These are phyloP conservation scores for Colletotrichum sp. DNA, from an alignment of 2,329 filamentous ascomycete genomes.

Conservation along the genomic window DNA sequence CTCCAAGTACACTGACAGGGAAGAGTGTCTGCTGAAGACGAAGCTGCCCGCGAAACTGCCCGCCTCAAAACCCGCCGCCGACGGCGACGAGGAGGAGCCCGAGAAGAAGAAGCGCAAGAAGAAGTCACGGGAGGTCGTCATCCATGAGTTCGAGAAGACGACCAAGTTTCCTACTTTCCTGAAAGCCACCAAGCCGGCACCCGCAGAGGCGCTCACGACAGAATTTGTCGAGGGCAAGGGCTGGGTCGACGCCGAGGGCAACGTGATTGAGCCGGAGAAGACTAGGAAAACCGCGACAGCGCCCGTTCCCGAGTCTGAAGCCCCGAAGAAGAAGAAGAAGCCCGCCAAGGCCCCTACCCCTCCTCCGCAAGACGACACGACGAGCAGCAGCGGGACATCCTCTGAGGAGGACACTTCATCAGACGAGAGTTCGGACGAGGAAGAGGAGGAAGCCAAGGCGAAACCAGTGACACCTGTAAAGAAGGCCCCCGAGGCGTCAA, in stretches of 20 bases:
- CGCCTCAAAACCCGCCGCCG: constrained; percentile 45
- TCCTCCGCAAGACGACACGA: constrained; percentile 29
- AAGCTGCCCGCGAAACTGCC: constrained; percentile 56
- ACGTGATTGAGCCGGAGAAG: constrained; percentile 69
- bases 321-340: constrained; percentile 21
- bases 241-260: constrained; percentile 83
- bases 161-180: constrained; percentile 84
- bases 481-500: neutral
- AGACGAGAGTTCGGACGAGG: constrained; percentile 34
- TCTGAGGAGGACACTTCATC: constrained; percentile 33
- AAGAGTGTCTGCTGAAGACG: constrained; percentile 86
- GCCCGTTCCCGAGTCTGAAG: constrained; percentile 26
- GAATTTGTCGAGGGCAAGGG: constrained; percentile 84
- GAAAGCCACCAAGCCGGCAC: constrained; percentile 55
- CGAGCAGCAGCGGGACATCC: constrained; percentile 43
- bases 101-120: constrained; percentile 60
- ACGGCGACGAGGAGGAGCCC: constrained; percentile 44
- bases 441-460: constrained; percentile 23
- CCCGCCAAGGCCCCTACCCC: constrained; percentile 12
- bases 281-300: constrained; percentile 32
- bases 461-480: constrained; percentile 11
- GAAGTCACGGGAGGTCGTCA: constrained; percentile 64
- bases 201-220: constrained; percentile 44
- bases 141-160: constrained; percentile 91
- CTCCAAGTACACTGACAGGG: constrained; percentile 80